Percentiles rank a stretch among this genome's conserved stretches.
phyloP scores from a whole-genome alignment of 2,329 filamentous ascomycete genomes.

The Lithohypha guttulata region DNA sequence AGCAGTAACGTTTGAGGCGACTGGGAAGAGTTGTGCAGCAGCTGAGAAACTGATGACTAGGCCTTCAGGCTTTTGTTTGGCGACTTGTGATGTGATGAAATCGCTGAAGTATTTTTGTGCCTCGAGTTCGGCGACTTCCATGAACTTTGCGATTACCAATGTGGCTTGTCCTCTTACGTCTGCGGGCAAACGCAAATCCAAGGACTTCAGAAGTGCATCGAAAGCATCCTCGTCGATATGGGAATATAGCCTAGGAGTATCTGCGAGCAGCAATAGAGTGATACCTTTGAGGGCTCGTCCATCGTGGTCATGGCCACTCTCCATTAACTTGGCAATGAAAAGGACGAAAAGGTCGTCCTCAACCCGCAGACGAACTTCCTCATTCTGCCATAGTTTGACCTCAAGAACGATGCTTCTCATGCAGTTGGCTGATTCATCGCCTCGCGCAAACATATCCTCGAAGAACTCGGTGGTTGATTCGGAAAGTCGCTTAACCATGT shows the following conservation, averaged over 20 bases:
- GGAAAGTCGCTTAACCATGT: slow-evolving; percentile 34
- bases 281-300: slow-evolving; percentile 51
- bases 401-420: slow-evolving; percentile 38
- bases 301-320: slow-evolving; percentile 67
- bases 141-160: slow-evolving; percentile 69
- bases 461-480: slow-evolving; percentile 37
- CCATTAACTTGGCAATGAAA: slow-evolving; percentile 79
- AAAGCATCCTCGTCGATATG: slow-evolving; percentile 58
- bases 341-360: slow-evolving; percentile 45
- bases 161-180: slow-evolving; percentile 71
- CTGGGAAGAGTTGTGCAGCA: slow-evolving; percentile 77
- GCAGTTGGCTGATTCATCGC: slow-evolving; percentile 37
- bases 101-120: slow-evolving; percentile 59
- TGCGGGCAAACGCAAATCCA: slow-evolving; percentile 70
- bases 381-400: slow-evolving; percentile 32
- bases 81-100: slow-evolving; percentile 63
- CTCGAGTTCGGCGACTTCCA: slow-evolving; percentile 63
- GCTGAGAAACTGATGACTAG: slow-evolving; percentile 87
- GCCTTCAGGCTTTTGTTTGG: slow-evolving; percentile 71
- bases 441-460: slow-evolving; percentile 38
- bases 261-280: slow-evolving; percentile 46
- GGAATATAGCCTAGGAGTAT: slow-evolving; percentile 39
- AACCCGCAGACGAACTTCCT: slow-evolving; percentile 33
- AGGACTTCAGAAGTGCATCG: slow-evolving; percentile 73
- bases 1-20: slow-evolving; percentile 64